Base-by-base conservation (phyloP, 768 basidiomycete genomes). In the Auriscalpium orientale region DNA sequence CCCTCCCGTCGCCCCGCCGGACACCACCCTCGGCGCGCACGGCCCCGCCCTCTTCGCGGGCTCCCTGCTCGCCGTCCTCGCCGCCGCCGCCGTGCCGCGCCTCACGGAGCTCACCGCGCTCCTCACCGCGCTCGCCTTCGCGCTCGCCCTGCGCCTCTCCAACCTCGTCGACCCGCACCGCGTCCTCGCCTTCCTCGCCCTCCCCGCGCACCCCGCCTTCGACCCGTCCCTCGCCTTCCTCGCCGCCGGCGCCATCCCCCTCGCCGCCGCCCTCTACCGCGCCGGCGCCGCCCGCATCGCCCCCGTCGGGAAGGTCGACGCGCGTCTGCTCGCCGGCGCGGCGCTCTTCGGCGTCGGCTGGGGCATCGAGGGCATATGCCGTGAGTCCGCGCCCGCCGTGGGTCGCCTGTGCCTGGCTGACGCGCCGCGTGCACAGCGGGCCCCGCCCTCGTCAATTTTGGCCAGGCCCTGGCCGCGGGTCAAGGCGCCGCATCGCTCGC, bases 271-370 rank as follows among this genome's bases (percentile, higher is more conserved):
- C 10, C 69, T 81, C 10, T 82, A 81, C 61, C 73, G 66, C 18
- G 71, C 67, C 52, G 74, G 69, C 21, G 71, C 74, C 37, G 72
- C 74, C 36, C 61, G 67, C 8, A 68, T 80, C 22, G 76, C 76
- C 4, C 71, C 70, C 35, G 67, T 60, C 36, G 70, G 69, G 16
- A 59, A 65, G 36, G 69, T 85, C 16, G 78, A 85, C 60, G 49
- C 57, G 22, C 74, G 65, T 57, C 72, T 85, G 33, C 46, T 85
- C 8, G 54, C 64, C 34, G 84, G 84, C 20, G 74, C 81, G 11
- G 73, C 76, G 16, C 58, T 83, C 38, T 85, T 85, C 65, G 83
- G 84, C 49, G 57, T 82, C 28, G 83, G 84, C 1, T 85, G 84
- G 84, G 84, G 79, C 6, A 62, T 80, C 40, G 69, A 74, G 53